Base-by-base conservation (phyloP, 2,329 filamentous ascomycete genomes). In the Dissoconium aciculare region DNA sequence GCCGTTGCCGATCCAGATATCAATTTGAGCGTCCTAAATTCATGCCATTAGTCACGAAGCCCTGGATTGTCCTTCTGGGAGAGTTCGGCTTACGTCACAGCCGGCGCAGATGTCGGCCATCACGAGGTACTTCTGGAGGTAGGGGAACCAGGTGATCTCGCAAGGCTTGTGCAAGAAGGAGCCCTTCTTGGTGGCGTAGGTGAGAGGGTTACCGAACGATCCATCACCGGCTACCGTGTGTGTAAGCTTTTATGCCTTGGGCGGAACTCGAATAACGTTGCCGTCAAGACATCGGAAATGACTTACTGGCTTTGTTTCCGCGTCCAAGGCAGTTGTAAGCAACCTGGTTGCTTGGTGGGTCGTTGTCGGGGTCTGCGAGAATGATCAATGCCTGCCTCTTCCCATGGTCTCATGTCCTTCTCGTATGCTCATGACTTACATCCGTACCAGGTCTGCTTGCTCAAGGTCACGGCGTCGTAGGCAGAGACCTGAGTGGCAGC, bases 401-500 rank as follows among this genome's bases (percentile, higher is more conserved):
- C 19, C 19, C 8, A 23, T 23, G 19, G n/a, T 23, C 8, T n/a
- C 8, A 8, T 5, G 13, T 15, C 13, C 11, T 28, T 13, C 11
- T 28, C 27, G 6, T 11, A 15, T 15, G 11, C 27, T 28, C 8
- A 28, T 14, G 4, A 15, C 27, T 28, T n/a, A 28, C 27, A 28
- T 13, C 27, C 27, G 27, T 14, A 28, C 27, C 27, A 28, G 13
- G 27, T 28, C 27, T 28, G 27, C 13, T 8, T 9, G 27, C 27
- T 28, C 6, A 28, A 11, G n/a, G 27, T 28, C 8, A 28, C 27
- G 5, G 6, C 15, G n/a, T 28, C 15, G 11, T 14, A 13, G n/a
- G 27, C 25, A n/a, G 32, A 15, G 32, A 30, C 16, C 30, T 23
- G 25, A 8, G 8, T 19, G 21, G 28, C 25, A 17, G 32, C 29